Base-by-base conservation (phyloP, 768 basidiomycete genomes). In the Auriculariales sp. region DNA sequence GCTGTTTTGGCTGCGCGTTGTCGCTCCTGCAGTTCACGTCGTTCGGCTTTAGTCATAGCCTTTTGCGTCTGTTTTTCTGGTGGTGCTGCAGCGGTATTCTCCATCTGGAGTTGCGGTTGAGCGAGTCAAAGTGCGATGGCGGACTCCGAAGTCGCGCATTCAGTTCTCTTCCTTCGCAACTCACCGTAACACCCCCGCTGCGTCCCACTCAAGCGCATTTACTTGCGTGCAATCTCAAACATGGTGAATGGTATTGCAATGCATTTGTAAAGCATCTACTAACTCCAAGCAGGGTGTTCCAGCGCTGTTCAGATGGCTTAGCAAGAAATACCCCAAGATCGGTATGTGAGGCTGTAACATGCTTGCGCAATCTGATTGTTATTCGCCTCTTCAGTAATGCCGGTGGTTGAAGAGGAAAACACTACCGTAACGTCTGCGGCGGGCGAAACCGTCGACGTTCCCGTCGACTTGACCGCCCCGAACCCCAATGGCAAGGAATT, bases 281-380 rank as follows among this genome's bases (percentile, higher is more conserved):
- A 49, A 14, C 35, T 19, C 17, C 29, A 17, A 35, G 32, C 56
- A 94, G 93, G 93, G 93, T 80, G 93, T 97, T 54, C 93, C 93
- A 53, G 94, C 94, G 44, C 76, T 97, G 54, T 98, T 98, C 69
- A 81, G 94, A 62, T 99, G 94, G 93, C 74, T 98, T 52, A 95
- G 91, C 64, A 93, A 85, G 72, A 97, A 97, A 66, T 99, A 99
- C 64, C 92, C 94, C 47, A 97, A 90, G 74, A 97, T 94, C 59
- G 81, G 91, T 87, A 52, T 49, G 81, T 71, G 2, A 11, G 56
- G 25, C 52, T 30, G 33, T 25, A 28, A 25, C 28, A 2, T 34
- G 28, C 6, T 27, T 4, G 35, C 34, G 24, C 53, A 31, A 22
- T 35, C 19, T n/a, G 24, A 33, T 33, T 28, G 17, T 49, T 24